phyloP scores from a whole-genome alignment of 148 eudicot species.

The Nepenthes mirabilis region DNA sequence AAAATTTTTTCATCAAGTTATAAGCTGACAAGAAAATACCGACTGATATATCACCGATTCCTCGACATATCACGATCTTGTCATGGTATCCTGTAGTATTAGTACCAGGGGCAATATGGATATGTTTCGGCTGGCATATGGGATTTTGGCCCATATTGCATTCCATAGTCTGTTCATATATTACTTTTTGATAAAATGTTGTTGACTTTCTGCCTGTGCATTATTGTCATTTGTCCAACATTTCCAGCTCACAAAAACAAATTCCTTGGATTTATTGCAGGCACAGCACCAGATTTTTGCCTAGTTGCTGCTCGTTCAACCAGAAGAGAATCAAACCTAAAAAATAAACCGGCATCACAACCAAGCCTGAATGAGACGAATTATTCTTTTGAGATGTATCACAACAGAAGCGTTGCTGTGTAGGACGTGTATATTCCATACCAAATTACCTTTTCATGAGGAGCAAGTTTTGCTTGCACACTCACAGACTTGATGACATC shows the following conservation, averaged over 20 bases:
- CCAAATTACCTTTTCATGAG: background rate
- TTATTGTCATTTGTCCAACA: background rate
- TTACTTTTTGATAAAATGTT: too few relatives aligned
- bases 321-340: conserved; percentile 22
- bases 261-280: conserved; percentile 6
- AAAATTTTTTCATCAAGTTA: too few relatives aligned
- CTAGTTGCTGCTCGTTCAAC: conserved; percentile 27
- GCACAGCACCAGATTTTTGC: conserved; percentile 21
- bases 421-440: conserved; percentile 9
- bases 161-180: too few relatives aligned
- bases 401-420: conserved; percentile 9
- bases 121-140: too few relatives aligned
- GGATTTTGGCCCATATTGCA: too few relatives aligned
- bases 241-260: background rate
- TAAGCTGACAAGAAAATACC: too few relatives aligned
- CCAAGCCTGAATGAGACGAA: background rate
- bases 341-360: conserved; percentile 5
- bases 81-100: too few relatives aligned
- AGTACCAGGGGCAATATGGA: too few relatives aligned
- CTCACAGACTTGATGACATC: background rate
- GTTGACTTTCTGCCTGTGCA: background rate
- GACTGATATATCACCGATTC: too few relatives aligned
- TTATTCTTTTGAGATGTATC: conserved; percentile 8
- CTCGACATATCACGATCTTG: too few relatives aligned
- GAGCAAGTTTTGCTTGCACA: background rate